Percentiles rank a stretch among this genome's conserved stretches.
These are phyloP conservation scores for Berkeleyomyces basicola DNA, from an alignment of 2,329 filamentous ascomycete species.

Conservation along the genomic window DNA sequence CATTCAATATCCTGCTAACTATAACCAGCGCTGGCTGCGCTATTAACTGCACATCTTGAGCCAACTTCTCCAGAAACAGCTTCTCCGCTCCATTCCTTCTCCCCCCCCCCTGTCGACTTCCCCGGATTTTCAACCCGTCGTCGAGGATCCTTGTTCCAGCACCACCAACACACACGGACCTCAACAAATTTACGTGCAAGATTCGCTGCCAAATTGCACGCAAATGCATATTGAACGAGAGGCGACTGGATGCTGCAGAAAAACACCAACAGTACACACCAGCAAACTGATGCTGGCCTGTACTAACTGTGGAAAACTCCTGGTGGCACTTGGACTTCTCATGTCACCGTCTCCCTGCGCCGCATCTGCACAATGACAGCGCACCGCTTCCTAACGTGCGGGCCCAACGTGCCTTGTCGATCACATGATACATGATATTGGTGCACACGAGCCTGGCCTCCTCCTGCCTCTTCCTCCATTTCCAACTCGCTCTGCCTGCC, in stretches of 20 bases:
- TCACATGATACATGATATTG: not conserved
- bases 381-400: not conserved
- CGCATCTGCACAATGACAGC: not conserved
- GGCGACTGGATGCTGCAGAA: no score
- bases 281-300: not conserved
- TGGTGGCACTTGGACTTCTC: no score
- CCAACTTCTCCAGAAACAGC: not conserved
- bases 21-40: not conserved
- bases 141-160: not conserved
- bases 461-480: not conserved
- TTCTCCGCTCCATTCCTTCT: not conserved
- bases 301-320: no score
- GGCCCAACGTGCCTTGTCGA: not conserved
- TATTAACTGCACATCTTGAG: not conserved
- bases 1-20: not conserved
- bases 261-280: not conserved
- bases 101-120: not conserved
- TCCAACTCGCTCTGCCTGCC: not conserved
- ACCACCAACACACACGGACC: not conserved
- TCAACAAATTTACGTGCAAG: not conserved
- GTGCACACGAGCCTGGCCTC: not conserved
- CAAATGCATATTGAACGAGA: no score
- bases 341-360: no score
- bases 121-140: slow-evolving; percentile 1
- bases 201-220: no score